Conservation (phyloP, 495 filamentous ascomycete species). For the Aspergillus avenaceus region DNA sequence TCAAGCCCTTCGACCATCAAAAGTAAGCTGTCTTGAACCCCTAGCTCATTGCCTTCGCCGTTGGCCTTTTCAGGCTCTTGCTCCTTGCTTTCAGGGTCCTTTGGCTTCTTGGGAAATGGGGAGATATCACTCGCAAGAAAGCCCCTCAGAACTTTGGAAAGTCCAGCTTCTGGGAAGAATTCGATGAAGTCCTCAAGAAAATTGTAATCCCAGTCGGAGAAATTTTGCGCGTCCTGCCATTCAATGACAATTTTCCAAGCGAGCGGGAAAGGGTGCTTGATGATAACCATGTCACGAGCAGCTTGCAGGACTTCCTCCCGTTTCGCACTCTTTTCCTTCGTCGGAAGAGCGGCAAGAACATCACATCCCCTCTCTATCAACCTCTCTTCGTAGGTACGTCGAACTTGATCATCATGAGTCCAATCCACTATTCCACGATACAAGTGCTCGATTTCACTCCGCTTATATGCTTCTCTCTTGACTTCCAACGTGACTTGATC, state of each 20-base stretch:
- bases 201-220: conserved; percentile 67
- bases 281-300: conserved; percentile 88
- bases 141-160: conserved; percentile 73
- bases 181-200: conserved; percentile 73
- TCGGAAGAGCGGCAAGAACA: conserved; percentile 60
- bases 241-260: conserved; percentile 90
- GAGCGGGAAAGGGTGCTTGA: conserved; percentile 84
- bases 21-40: conserved; percentile 67
- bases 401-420: conserved; percentile 78
- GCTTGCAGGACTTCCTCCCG: conserved; percentile 65
- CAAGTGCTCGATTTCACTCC: conserved; percentile 65
- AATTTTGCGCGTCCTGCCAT: conserved; percentile 75
- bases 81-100: conserved; percentile 20
- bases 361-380: conserved; percentile 79
- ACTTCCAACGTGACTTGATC: conserved; percentile 82
- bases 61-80: conserved; percentile 22
- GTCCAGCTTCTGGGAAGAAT: conserved; percentile 80
- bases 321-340: conserved; percentile 62
- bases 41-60: conserved; percentile 44
- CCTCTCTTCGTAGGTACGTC: conserved; percentile 86
- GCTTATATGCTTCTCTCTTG: conserved; percentile 72
- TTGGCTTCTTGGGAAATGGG: conserved; percentile 58
- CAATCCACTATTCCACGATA: conserved; percentile 85
- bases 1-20: conserved; percentile 82
- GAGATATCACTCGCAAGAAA: conserved; percentile 82